A percentile compares a stretch with the other conserved stretches of the same genome.
Conservation (phyloP, 1,139 yeast genomes). For the Sugiyamaella xylanicola region DNA sequence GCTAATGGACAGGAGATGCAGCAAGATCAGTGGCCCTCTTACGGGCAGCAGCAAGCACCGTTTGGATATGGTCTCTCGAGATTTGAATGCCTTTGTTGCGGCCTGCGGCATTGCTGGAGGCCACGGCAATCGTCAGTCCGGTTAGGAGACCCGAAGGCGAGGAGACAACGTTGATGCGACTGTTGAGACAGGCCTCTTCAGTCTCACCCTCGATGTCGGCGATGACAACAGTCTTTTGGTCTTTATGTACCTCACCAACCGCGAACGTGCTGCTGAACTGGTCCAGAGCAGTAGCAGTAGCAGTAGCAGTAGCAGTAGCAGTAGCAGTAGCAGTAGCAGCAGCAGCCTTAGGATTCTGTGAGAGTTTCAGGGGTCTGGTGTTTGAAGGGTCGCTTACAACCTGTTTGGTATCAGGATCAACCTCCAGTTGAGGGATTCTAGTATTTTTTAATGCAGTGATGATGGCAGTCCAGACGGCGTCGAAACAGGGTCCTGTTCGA, state of each 20-base stretch:
- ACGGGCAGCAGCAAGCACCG: slow-evolving; percentile 21
- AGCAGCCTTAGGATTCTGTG: no score
- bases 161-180: slow-evolving; percentile 48
- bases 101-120: slow-evolving; percentile 23
- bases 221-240: slow-evolving; percentile 48
- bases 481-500: slow-evolving; percentile 79
- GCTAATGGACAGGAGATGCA: not conserved
- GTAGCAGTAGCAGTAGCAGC: not conserved
- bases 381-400: slow-evolving; percentile 47
- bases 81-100: slow-evolving; percentile 24
- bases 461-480: slow-evolving; percentile 71
- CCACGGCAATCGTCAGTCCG: slow-evolving; percentile 27
- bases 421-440: slow-evolving; percentile 63
- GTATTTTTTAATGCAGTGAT: slow-evolving; percentile 63
- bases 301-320: slow-evolving; percentile 28
- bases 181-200: slow-evolving; percentile 58
- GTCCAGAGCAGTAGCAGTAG: not conserved
- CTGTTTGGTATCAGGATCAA: slow-evolving; percentile 41
- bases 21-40: slow-evolving; percentile 7
- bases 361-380: slow-evolving; percentile 43
- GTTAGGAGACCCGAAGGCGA: slow-evolving; percentile 32
- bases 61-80: slow-evolving; percentile 23
- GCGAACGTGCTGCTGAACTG: slow-evolving; percentile 66
- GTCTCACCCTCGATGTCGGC: slow-evolving; percentile 81
- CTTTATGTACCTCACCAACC: slow-evolving; percentile 47